These are phyloP conservation scores for Cryptomeria japonica DNA, from an alignment of 75 land plant species.

Conservation along the genomic window DNA sequence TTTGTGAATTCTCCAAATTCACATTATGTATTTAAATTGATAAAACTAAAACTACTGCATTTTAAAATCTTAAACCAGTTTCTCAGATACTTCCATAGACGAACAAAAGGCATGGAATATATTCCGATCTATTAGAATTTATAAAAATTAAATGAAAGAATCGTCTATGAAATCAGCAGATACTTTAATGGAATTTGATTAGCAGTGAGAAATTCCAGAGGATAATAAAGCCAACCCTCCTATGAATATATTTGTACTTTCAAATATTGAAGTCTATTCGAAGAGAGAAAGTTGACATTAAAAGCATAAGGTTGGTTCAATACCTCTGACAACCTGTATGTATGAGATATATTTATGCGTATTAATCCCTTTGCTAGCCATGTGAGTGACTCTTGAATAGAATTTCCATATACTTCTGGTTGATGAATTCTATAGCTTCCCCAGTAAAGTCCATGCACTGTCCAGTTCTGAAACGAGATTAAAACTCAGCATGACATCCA, in stretches of 20 bases:
- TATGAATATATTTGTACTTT: neutral
- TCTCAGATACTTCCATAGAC: neutral
- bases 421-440: conserved; percentile 74
- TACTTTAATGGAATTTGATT: neutral
- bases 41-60: neutral
- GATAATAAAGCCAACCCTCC: neutral
- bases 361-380: conserved; percentile 79
- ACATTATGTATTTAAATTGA: neutral
- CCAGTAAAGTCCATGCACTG: conserved; percentile 96
- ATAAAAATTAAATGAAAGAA: neutral
- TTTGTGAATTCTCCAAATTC: neutral
- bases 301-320: neutral
- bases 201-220: neutral
- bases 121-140: neutral
- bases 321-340: conserved; percentile 71
- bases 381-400: conserved; percentile 67
- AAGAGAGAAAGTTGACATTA: neutral
- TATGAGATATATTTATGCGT: conserved; percentile 68
- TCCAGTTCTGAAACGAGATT: conserved; percentile 72
- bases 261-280: neutral
- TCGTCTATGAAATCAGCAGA: neutral
- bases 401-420: conserved; percentile 60
- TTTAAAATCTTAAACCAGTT: neutral
- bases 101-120: neutral
- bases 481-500: neutral